phyloP scores from a whole-genome alignment of 2,329 filamentous ascomycete genomes.

The Grosmannia clavigera region DNA sequence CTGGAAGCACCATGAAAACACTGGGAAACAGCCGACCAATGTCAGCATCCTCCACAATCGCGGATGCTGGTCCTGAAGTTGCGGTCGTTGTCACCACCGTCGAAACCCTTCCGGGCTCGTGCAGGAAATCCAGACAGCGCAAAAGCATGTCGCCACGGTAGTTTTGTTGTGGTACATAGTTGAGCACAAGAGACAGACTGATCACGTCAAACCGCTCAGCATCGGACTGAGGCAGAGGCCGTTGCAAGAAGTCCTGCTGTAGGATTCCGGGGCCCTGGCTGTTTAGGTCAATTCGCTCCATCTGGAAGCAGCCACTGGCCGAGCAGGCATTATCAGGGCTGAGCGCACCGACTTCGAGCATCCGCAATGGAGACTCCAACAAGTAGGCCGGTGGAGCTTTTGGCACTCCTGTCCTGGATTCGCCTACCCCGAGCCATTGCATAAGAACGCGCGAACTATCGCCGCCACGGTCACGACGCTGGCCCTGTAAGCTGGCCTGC shows the following conservation, averaged over 20 bases:
- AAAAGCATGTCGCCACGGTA: constrained; percentile 76
- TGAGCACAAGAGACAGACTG: constrained; percentile 83
- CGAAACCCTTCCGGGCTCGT: constrained; percentile 14
- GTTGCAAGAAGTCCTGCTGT: constrained; percentile 89
- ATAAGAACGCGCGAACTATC: constrained; percentile 54
- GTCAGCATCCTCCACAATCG: constrained; percentile 3
- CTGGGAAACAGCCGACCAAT: constrained; percentile 42
- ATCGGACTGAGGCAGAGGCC: constrained; percentile 54
- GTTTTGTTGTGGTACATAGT: constrained; percentile 73
- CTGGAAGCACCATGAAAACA: constrained; percentile 80
- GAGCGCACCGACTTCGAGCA: constrained; percentile 84
- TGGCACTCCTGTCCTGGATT: constrained; percentile 10
- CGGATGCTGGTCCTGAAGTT: background rate
- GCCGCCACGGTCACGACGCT: constrained; percentile 52
- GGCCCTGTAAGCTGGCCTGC: constrained; percentile 55
- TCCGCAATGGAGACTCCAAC: constrained; percentile 29
- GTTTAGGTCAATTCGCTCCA: constrained; percentile 80
- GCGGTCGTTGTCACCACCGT: constrained; percentile 1
- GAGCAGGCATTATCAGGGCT: constrained; percentile 80
- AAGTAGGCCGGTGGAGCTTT: background rate
- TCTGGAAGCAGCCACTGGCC: constrained; percentile 53
- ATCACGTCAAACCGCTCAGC: constrained; percentile 73
- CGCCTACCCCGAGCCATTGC: constrained; percentile 42
- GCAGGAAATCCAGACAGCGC: constrained; percentile 61
- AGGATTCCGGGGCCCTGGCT: constrained; percentile 71